Evolutionary conservation across 352 stramenopile species (phyloP).

Genomic region (Phytophthora lateralis): DNA sequence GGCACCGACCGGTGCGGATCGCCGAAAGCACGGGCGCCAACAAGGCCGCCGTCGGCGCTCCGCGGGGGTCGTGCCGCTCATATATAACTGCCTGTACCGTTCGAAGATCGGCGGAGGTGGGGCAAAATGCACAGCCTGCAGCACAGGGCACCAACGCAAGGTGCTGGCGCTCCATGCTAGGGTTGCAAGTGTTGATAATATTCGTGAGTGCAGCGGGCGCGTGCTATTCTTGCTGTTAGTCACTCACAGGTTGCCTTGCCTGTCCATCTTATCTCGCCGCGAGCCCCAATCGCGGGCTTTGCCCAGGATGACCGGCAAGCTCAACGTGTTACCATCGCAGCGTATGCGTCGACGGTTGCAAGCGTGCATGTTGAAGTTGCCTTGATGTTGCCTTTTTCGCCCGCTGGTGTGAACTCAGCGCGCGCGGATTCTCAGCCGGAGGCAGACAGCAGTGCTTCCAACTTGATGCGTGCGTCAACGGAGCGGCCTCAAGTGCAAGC

Average conservation of each 20-base stretch:
- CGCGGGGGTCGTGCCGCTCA: conserved; percentile 18
- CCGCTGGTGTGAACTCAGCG: neutral
- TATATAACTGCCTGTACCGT: conserved; percentile 31
- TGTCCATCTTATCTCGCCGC: conserved; percentile 21
- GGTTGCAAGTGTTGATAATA: too few relatives aligned
- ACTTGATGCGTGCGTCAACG: conserved; percentile 6
- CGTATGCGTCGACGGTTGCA: conserved; percentile 11
- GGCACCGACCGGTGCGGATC: neutral
- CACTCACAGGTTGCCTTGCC: conserved; percentile 4
- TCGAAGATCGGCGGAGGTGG: conserved; percentile 23
- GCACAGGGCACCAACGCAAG: conserved; percentile 16
- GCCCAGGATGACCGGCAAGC: too few relatives aligned
- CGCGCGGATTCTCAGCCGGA: conserved; percentile 23
- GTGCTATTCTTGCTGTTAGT: conserved; percentile 20
- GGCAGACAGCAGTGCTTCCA: neutral
- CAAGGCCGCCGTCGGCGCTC: too few relatives aligned
- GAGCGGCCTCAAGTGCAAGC: conserved; percentile 13
- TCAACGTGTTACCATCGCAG: conserved; percentile 14
- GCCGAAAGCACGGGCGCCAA: too few relatives aligned
- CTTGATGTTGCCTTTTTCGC: neutral
- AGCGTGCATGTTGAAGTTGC: conserved; percentile 25
- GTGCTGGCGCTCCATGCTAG: conserved; percentile 12
- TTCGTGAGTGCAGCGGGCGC: too few relatives aligned
- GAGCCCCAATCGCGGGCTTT: too few relatives aligned
- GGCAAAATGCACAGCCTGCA: neutral